Evolutionary conservation across 2,329 filamentous ascomycete species (phyloP).

Genomic region (Bertia moriformis): DNA sequence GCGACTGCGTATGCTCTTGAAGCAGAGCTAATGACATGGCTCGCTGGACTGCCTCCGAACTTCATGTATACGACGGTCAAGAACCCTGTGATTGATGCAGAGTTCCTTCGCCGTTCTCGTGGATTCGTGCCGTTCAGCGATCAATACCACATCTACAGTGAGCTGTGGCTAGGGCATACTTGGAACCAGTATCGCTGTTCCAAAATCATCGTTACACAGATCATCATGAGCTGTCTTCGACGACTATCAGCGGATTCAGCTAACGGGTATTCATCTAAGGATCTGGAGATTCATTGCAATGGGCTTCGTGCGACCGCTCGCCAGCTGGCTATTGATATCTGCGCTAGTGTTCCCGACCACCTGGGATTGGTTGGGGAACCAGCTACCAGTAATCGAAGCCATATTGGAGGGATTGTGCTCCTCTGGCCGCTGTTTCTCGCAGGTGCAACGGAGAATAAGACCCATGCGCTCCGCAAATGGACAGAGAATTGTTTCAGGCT

Average conservation of each 20-base stretch:
- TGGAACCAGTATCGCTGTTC: constrained; percentile 1
- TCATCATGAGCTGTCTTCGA: not conserved
- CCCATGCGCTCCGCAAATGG: not conserved
- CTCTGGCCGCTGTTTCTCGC: not conserved
- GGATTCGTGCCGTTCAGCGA: not conserved
- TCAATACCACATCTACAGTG: not conserved
- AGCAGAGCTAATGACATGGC: not conserved
- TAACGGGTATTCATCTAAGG: not conserved
- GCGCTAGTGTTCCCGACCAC: not conserved
- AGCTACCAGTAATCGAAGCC: not conserved
- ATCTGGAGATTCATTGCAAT: not conserved
- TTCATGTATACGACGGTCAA: not conserved
- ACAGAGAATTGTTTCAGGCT: not conserved
- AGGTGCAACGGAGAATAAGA: not conserved
- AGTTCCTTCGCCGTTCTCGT: not conserved
- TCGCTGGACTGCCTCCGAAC: not conserved
- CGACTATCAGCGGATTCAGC: not conserved
- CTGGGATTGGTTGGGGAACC: not conserved
- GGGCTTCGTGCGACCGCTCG: not conserved
- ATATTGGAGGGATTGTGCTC: not conserved
- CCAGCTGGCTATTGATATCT: not conserved
- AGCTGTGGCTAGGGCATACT: not conserved
- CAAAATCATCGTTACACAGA: not conserved
- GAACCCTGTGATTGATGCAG: not conserved
- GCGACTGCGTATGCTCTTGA: not conserved